Evolutionary conservation across 2,329 filamentous ascomycete genomes (phyloP).

Genomic region (Lecanicillium sp.): DNA sequence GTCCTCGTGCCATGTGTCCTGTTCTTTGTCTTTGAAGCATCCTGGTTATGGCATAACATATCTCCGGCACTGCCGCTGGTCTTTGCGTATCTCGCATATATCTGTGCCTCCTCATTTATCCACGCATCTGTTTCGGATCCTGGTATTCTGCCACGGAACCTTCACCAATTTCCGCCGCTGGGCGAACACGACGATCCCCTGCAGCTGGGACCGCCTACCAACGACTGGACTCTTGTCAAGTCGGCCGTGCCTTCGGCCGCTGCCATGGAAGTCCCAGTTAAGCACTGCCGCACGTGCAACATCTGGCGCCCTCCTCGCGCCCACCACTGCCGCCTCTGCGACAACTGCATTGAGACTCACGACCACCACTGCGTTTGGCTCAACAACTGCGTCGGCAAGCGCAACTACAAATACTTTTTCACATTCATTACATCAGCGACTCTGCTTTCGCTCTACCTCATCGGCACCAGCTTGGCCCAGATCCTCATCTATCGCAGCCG

Average conservation of each 20-base stretch:
- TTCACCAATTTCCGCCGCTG: slow-evolving; percentile 78
- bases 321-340: slow-evolving; percentile 93
- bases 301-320: slow-evolving; percentile 95
- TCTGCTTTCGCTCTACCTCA: slow-evolving; percentile 67
- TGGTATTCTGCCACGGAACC: slow-evolving; percentile 85
- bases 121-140: slow-evolving; percentile 91
- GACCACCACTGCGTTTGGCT: slow-evolving; percentile 99
- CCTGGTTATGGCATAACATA: slow-evolving; percentile 79
- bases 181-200: slow-evolving; percentile 76
- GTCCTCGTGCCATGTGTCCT: slow-evolving; percentile 73
- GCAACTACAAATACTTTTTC: slow-evolving; percentile 98
- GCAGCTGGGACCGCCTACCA: slow-evolving; percentile 74
- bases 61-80: slow-evolving; percentile 83
- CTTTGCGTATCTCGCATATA: slow-evolving; percentile 85
- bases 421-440: slow-evolving; percentile 79
- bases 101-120: slow-evolving; percentile 88
- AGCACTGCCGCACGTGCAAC: slow-evolving; percentile 96
- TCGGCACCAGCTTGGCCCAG: slow-evolving; percentile 74
- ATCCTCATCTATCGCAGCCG: slow-evolving; percentile 64
- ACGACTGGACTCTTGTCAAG: slow-evolving; percentile 89
- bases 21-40: slow-evolving; percentile 80
- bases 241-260: slow-evolving; percentile 68
- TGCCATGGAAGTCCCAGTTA: slow-evolving; percentile 95
- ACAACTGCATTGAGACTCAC: slow-evolving; percentile 95
- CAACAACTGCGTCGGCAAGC: slow-evolving; percentile 94